phyloP scores from a whole-genome alignment of 2,329 filamentous ascomycete genomes.

The Dryadomyces quercus-mongolicae region DNA sequence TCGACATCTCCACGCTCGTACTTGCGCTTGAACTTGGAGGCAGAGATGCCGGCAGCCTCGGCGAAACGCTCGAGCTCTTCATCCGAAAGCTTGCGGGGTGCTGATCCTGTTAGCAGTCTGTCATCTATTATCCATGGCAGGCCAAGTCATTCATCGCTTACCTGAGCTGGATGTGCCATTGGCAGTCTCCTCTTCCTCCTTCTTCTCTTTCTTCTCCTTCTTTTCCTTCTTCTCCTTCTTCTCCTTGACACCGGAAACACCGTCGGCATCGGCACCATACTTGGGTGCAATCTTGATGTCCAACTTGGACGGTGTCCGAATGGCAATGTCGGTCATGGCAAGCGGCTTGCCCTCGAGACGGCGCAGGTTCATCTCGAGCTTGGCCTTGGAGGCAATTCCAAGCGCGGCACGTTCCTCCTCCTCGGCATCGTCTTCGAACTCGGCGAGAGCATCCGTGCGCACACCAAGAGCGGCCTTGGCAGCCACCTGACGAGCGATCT shows the following conservation, averaged over 20 bases:
- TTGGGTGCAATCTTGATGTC: slow-evolving; percentile 85
- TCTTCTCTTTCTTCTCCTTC: slow-evolving; percentile 12
- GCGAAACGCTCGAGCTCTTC: slow-evolving; percentile 49
- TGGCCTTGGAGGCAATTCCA: slow-evolving; percentile 58
- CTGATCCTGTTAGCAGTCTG: background rate
- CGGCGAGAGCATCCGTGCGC: slow-evolving; percentile 78
- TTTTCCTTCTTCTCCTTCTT: slow-evolving; percentile 16
- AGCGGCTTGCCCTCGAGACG: slow-evolving; percentile 84
- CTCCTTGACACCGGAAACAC: slow-evolving; percentile 56
- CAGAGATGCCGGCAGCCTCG: slow-evolving; percentile 54
- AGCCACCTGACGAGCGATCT: slow-evolving; percentile 93
- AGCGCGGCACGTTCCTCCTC: slow-evolving; percentile 83
- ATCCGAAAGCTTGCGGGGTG: slow-evolving; percentile 33
- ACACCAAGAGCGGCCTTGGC: slow-evolving; percentile 89
- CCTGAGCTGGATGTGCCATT: slow-evolving; percentile 6
- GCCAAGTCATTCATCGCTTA: background rate
- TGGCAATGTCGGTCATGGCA: slow-evolving; percentile 32
- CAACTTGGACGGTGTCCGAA: slow-evolving; percentile 55
- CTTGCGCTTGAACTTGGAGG: slow-evolving; percentile 69
- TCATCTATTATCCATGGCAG: too few species aligned
- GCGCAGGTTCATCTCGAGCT: slow-evolving; percentile 65
- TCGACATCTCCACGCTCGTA: slow-evolving; percentile 64
- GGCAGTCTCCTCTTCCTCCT: slow-evolving; percentile 3
- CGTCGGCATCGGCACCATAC: slow-evolving; percentile 92
- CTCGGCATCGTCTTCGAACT: slow-evolving; percentile 63